Evolutionary conservation across 2,329 filamentous ascomycete species (phyloP), one percentile per base, ranked within the genome.

Genomic region (Myotisia sp.): DNA sequence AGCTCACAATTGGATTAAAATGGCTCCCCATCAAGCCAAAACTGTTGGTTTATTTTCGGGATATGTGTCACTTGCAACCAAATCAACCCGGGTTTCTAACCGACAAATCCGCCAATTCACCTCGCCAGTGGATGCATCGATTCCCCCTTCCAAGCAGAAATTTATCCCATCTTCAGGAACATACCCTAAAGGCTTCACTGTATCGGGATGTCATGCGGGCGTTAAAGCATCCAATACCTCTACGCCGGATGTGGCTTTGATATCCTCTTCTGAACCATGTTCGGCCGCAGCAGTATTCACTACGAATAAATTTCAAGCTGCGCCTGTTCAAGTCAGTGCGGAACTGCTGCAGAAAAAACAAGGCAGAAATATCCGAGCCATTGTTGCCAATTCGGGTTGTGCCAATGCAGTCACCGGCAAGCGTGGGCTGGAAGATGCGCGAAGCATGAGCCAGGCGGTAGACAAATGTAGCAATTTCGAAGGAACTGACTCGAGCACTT

Each of bases 261-360:
- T 98, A 43, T 76, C 79, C 12, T 95, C 90, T 5, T 83, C 93
- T 49, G 69, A 68, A 34, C 84, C 86, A 36, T 94, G 85, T 57
- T 71, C 82, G 5, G 86, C 79, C 6, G 84, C 86, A 0, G 90
- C 85, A 5, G 86, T 95, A 29, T 94, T 95, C 63, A 98, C 90
- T 36, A 92, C 85, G 59, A 98, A 98, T 65, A 86, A 87, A 58
- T 98, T 98, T 63, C 86, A 94, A 60, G 90, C 90, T 12, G 90
- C 90, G 7, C 90, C 90, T 4, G 87, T 98, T 28, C 84, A 82
- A 19, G 80, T 92, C 41, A 87, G 80, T 56, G 70, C 76, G 43
- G 68, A 78, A 37, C 72, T 86, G 40, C 62, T 93, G 22, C 67
- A 74, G 53, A 66, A 65, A 44, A 72, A 74, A 45, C 63, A 67